phyloP scores from a whole-genome alignment of 345 rosid genomes.

The Draba incana region DNA sequence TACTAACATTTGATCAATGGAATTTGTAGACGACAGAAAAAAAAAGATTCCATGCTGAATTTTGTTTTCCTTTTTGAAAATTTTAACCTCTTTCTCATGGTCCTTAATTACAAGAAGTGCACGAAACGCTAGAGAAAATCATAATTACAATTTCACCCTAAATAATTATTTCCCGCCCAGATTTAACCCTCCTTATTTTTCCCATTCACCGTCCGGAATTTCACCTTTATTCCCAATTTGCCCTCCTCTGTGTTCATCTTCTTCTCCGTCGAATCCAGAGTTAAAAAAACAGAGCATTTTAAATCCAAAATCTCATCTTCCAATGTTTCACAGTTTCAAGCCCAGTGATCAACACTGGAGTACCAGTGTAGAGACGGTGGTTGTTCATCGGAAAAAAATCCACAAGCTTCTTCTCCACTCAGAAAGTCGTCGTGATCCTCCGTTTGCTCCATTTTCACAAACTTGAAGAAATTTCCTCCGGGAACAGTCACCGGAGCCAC shows the following conservation, averaged over 20 bases:
- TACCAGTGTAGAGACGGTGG: conserved; percentile 86
- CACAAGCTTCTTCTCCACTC: conserved; percentile 75
- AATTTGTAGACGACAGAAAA: too few relatives aligned
- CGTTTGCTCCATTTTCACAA: conserved; percentile 82
- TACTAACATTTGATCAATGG: too few relatives aligned
- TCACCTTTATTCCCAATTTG: conserved; percentile 19
- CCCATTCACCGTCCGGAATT: neutral
- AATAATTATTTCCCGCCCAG: conserved; percentile 28
- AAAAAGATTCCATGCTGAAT: too few relatives aligned
- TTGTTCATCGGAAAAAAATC: conserved; percentile 85
- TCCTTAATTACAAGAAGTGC: conserved; percentile 34
- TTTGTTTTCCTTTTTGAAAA: neutral
- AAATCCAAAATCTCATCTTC: conserved; percentile 32
- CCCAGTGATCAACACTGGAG: conserved; percentile 45
- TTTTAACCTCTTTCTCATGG: conserved; percentile 3
- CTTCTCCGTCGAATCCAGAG: conserved; percentile 13
- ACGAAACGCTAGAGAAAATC: conserved; percentile 25
- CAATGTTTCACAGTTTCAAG: conserved; percentile 1
- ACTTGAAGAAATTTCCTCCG: conserved; percentile 45
- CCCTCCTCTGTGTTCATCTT: conserved; percentile 20
- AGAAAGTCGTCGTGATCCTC: conserved; percentile 83
- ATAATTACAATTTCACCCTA: conserved; percentile 41
- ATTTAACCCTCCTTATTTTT: conserved; percentile 23
- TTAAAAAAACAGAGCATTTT: neutral
- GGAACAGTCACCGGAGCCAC: conserved; percentile 48